Evolutionary conservation across 202 grass and related monocot species (phyloP).

Genomic region (Dendrocalamus latiflorus): DNA sequence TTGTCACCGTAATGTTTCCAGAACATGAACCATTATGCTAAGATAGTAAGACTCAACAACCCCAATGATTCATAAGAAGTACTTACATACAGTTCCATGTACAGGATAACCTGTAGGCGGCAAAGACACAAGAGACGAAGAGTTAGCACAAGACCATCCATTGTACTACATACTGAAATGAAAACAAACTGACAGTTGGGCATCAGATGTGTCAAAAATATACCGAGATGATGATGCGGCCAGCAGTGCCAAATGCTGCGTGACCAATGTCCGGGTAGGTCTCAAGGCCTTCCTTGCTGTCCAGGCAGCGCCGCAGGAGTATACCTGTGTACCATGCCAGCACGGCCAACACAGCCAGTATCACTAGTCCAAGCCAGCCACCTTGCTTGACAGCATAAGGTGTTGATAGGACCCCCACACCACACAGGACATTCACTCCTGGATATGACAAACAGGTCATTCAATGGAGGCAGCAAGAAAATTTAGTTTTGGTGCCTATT

Average conservation of each 20-base stretch:
- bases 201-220: neutral
- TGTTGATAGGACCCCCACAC: constrained; percentile 88
- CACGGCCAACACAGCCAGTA: constrained; percentile 58
- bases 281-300: constrained; percentile 71
- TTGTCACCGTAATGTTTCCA: no score
- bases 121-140: constrained; percentile 9
- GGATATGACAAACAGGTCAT: neutral
- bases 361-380: constrained; percentile 64
- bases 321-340: constrained; percentile 77
- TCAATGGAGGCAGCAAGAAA: no score
- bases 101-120: constrained; percentile 69
- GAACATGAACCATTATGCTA: no score
- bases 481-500: no score
- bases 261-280: constrained; percentile 95
- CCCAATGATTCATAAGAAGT: neutral
- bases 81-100: constrained; percentile 96
- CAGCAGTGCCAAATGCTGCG: constrained; percentile 74
- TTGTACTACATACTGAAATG: no score
- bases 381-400: constrained; percentile 87
- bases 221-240: constrained; percentile 76
- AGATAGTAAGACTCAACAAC: neutral
- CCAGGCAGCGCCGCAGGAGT: constrained; percentile 69
- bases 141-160: constrained; percentile 20
- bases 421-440: constrained; percentile 95
- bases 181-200: no score